Base-by-base conservation (phyloP, 2,329 filamentous ascomycete genomes). In the Fusarium fracticaudum region DNA sequence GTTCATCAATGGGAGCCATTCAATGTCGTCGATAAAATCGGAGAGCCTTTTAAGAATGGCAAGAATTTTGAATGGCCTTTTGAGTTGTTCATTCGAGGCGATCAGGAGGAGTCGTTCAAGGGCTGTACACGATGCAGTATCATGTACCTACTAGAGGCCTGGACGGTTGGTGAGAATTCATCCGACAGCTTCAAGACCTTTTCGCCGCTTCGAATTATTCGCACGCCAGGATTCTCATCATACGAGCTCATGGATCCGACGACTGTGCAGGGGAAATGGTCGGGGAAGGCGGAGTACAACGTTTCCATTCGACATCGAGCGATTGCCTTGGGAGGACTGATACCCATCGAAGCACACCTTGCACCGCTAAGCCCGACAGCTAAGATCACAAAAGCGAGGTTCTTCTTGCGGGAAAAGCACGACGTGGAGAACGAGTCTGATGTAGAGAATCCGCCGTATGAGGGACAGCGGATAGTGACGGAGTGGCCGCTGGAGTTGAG, bases 191-290 rank as follows among this genome's bases (percentile, higher is more conserved):
- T 22, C 3, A 53, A 38, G 5, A 48, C 48, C 1, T 69, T 69
- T 1, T 13, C 26, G 6, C 66, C 66, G 1, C 35, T 69, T 1
- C 43, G 66, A 6, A 41, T 69, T 4, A 69, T 69, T 3, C 57
- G 64, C 1, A 64, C 64, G 2, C 66, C 64, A 0, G 31, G 57
- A 0, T 64, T 69, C 12, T 69, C 66, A 2, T 69, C 66, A 2
- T 69, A 69, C 8, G 64, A 69, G 17, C 66, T 69, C 4, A 55
- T 69, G 64, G 66, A 69, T 11, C 66, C 66, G 0, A 12, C 57
- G 1, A 55, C 57, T 5, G 64, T 62, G 6, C 48, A 69, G 3
- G 66, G 66, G 0, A 69, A 51, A 3, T 69, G 66, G 66, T 48
- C 38, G 0, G 60, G 22, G 3, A 55, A 26, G 18, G 57, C 64